A percentile compares a stretch with the other conserved stretches of the same genome.
These are phyloP conservation scores for Backusella tarrabulga DNA, from an alignment of 192 early-diverging fungal species.

Conservation along the genomic window DNA sequence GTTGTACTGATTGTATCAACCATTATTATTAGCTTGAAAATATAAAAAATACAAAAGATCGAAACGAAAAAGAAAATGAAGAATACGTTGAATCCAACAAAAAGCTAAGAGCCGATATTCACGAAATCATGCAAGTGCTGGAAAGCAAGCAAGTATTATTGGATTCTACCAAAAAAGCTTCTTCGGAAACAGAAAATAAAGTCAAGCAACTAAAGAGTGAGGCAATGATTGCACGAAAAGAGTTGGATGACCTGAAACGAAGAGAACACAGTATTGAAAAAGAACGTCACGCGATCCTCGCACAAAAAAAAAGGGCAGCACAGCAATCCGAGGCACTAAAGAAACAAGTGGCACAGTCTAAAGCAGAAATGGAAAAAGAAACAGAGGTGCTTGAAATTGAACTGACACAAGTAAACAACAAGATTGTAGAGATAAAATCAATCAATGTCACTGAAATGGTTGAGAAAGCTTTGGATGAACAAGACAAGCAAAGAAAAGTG, in stretches of 20 bases:
- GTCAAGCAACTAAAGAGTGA: slow-evolving; percentile 31
- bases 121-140: slow-evolving; percentile 32
- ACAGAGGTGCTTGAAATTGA: neutral
- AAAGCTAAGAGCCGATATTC: slow-evolving; percentile 21
- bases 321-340: neutral
- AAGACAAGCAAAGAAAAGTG: neutral
- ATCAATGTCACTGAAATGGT: neutral
- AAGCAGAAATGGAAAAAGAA: neutral
- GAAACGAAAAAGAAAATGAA: slow-evolving; percentile 14
- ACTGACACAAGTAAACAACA: neutral
- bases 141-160: slow-evolving; percentile 30
- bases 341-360: neutral
- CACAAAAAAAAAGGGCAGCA: slow-evolving; percentile 11
- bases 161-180: slow-evolving; percentile 25
- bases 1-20: too few species aligned
- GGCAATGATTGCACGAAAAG: slow-evolving; percentile 24
- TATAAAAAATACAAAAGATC: neutral
- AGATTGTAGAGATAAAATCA: neutral
- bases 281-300: slow-evolving; percentile 12
- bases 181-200: slow-evolving; percentile 14
- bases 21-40: neutral
- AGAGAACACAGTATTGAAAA: slow-evolving; percentile 17
- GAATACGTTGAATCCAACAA: slow-evolving; percentile 25
- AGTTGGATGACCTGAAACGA: slow-evolving; percentile 24
- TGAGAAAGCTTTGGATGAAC: neutral